Conservation (phyloP, 225 moss, liverwort and hornwort species). For the Pseudisothecium myosuroides region DNA sequence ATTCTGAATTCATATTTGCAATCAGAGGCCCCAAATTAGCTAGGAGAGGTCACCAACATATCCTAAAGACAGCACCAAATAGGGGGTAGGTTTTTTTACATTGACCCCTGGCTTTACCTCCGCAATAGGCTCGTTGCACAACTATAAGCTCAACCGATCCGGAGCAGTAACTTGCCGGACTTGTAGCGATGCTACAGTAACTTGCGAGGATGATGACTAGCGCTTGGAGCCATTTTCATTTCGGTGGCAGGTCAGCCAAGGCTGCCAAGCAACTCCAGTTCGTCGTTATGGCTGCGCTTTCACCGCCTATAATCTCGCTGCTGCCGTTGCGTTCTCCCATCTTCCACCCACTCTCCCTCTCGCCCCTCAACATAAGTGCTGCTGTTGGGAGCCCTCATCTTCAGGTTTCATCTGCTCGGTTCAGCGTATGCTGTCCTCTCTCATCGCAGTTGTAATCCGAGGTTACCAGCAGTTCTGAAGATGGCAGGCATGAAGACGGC, state of each 20-base stretch:
- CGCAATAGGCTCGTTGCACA: no score
- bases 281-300: background rate
- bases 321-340: background rate
- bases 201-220: background rate
- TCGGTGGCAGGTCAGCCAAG: background rate
- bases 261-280: background rate
- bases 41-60: no score
- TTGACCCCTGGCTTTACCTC: no score
- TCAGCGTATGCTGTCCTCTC: background rate
- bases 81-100: no score
- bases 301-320: constrained; percentile 10
- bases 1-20: no score
- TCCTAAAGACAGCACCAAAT: no score
- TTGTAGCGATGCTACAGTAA: background rate
- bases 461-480: background rate
- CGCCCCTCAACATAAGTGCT: background rate
- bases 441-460: no score
- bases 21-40: no score
- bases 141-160: no score
- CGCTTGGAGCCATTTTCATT: background rate
- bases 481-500: background rate
- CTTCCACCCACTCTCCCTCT: background rate
- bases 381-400: rapidly evolving
- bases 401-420: background rate
- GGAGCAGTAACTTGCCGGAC: background rate